These are phyloP conservation scores for Catenaria anguillulae DNA, from an alignment of 371 early-diverging fungal species.

Conservation along the genomic window DNA sequence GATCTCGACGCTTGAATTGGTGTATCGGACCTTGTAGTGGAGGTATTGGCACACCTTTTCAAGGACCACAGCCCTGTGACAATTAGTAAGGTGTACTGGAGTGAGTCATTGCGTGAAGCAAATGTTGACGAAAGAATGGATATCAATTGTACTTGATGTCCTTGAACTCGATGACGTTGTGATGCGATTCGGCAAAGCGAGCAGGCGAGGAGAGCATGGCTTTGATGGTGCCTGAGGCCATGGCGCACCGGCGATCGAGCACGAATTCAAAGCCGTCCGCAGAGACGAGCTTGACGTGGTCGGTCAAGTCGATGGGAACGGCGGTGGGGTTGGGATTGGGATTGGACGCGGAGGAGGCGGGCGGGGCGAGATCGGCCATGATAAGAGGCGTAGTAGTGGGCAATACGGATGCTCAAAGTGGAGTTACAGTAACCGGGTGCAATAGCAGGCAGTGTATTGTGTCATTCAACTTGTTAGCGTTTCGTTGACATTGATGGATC, in stretches of 20 bases:
- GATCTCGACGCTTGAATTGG: constrained; percentile 50
- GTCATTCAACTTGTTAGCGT: too few relatives aligned
- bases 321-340: neutral
- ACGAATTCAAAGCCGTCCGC: constrained; percentile 81
- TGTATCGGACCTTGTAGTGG: constrained; percentile 57
- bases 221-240: constrained; percentile 78
- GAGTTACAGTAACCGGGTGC: too few relatives aligned
- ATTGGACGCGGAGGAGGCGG: neutral
- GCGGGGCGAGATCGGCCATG: too few relatives aligned
- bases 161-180: constrained; percentile 67
- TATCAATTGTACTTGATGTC: constrained; percentile 66
- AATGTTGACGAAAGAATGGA: constrained; percentile 8
- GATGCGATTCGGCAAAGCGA: constrained; percentile 77
- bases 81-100: too few relatives aligned
- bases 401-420: too few relatives aligned
- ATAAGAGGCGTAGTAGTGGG: too few relatives aligned
- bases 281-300: constrained; percentile 62
- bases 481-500: too few relatives aligned
- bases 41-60: constrained; percentile 85
- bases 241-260: constrained; percentile 72
- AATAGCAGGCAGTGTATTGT: too few relatives aligned
- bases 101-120: too few relatives aligned
- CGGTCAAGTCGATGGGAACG: constrained; percentile 12
- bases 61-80: constrained; percentile 59
- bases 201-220: constrained; percentile 71